Conservation (phyloP, 768 basidiomycete species). For the Mycena belliarum region DNA sequence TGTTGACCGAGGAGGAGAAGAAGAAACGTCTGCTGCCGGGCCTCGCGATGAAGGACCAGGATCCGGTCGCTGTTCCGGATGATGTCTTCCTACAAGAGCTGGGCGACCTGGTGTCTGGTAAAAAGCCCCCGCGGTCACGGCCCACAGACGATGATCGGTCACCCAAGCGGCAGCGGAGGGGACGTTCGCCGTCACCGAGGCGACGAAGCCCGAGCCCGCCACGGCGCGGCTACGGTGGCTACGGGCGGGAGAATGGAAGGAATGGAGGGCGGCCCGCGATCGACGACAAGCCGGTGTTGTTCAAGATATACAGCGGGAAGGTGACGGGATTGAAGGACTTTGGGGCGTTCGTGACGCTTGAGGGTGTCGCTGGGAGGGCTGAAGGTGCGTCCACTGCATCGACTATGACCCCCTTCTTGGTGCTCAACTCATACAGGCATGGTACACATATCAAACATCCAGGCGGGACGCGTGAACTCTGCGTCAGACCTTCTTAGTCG, state of each 20-base stretch:
- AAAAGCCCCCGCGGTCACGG: no score
- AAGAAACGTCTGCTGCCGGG: constrained; percentile 89
- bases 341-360: constrained; percentile 90
- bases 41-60: constrained; percentile 77
- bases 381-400: constrained; percentile 66
- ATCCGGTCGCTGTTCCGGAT: constrained; percentile 58
- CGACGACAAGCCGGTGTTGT: constrained; percentile 86
- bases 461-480: constrained; percentile 82
- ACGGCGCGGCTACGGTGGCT: constrained; percentile 59
- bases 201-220: constrained; percentile 67
- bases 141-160: constrained; percentile 47
- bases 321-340: constrained; percentile 91
- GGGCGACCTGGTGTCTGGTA: constrained; percentile 84
- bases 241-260: constrained; percentile 46
- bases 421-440: constrained; percentile 60
- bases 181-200: constrained; percentile 48
- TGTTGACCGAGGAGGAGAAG: constrained; percentile 65
- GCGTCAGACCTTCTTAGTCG: constrained; percentile 85
- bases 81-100: constrained; percentile 87
- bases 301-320: constrained; percentile 92
- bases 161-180: constrained; percentile 62
- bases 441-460: constrained; percentile 95
- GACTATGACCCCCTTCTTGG: constrained; percentile 2
- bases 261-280: constrained; percentile 31
- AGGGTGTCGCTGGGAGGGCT: constrained; percentile 80